Evolutionary conservation across 2,329 filamentous ascomycete species (phyloP), one percentile per base, ranked within the genome.

Genomic region (Xylariaceae sp.): DNA sequence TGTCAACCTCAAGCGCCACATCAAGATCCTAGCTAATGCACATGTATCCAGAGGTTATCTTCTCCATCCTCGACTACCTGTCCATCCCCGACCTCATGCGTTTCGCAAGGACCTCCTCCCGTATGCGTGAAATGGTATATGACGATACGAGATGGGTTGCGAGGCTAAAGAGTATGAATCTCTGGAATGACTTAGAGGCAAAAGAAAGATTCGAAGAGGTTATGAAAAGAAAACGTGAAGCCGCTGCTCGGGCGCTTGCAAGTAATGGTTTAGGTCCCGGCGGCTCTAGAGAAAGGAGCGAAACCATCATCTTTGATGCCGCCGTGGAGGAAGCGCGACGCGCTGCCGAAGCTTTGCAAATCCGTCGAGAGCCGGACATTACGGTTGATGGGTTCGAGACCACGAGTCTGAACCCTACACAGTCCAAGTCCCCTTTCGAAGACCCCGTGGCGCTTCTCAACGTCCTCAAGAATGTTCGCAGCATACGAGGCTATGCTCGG

Each of bases 91-190:
- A 97, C 73, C 87, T 96, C 69, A 83, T 97, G 72, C 85, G 86
- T 66, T 93, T 91, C 71, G 93, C 94, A 50, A 87, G 88, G 64
- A 87, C 89, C 23, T 96, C 91, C 60, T 88, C 85, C 71, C 89
- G 90, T 62, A 85, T 97, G 82, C 88, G 89, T 71, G 94, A 99
- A 76, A 99, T 99, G 92, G 92, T 97, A 2, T 99, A 97, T 75
- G 94, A 99, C 73, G 94, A 99, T 74, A 90, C 92, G 53, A 84
- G 93, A 77, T 99, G 94, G 94, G 89, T 97, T 45, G 86, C 90
- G 64, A 84, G 90, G 64, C 76, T 99, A 57, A 89, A 89, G 72
- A 86, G 82, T 60, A 96, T 99, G 86, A 90, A 88, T 1, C 88
- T 89, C 66, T 99, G 94, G 94, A 88, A 96, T 70, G 94, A 99